Base-by-base conservation (phyloP, 192 early-diverging fungal species). In the Kickxella alabastrina region DNA sequence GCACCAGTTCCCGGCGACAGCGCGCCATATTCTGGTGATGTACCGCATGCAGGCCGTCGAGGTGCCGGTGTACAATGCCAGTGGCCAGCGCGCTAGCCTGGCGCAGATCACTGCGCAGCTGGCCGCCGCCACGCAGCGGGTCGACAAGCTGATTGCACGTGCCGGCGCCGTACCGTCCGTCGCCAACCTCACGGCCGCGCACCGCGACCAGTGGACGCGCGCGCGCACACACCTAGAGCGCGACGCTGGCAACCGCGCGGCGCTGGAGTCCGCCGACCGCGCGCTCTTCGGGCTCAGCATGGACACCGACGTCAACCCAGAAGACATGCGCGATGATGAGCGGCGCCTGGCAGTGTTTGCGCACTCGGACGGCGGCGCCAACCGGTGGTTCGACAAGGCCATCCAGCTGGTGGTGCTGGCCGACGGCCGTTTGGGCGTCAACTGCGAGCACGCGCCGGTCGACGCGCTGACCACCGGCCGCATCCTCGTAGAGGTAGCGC, bases 381-480 rank as follows among this genome's bases (percentile, higher is more conserved):
- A 98, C 69, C 80, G 95, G 21, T 98, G 95, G 95, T 97, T 92
- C 78, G 95, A 98, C 78, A 98, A 98, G 80, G 74, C 91, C 17
- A 77, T 98, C 38, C 89, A 92, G 70, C 62, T 97, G 27, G 83
- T 97, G 35, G 83, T 98, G 27, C 66, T 89, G 44, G 83, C 62
- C 62, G 91, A 83, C 54, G 95, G 92, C 17, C 83, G 88, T 25
- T 81, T 88, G 29, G 95, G 95, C 59, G 80, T 92, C 44, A 98
- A 95, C 68, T 93, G 93, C 32, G 93, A 98, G 81, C 94, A 97
- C 71, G 80, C 92, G n/a, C 91, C 92, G 24, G 83, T 85, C 7
- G 94, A 97, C 63, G 94, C 92, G 3, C 85, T 93, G 34, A 86
- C 90, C 34, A 89, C 92, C 19, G 89, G 86, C 24, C 80, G 82